Base-by-base conservation (phyloP, 352 stramenopile genomes). In the Globisporangium sylvaticum region DNA sequence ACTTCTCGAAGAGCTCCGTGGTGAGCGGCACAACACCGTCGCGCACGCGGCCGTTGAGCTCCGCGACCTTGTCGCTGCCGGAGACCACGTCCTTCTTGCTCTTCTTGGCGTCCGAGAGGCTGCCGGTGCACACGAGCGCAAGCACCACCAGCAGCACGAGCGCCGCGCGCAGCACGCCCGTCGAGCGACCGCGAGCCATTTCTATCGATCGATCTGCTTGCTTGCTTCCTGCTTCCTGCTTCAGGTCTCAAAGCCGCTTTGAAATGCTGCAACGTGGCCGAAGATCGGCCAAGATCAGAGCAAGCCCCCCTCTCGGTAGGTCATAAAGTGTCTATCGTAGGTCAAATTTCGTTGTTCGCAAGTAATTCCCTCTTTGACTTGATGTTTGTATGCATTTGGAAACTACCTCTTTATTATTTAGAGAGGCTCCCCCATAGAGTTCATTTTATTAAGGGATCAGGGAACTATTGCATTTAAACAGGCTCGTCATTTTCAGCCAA, bases 11-110 rank as follows among this genome's bases (percentile, higher is more conserved):
- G 22, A 76, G 71, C 2, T 91, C 80, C 60, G 42, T 68, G 15
- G 71, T 81, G 57, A 95, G 85, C 50, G 77, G 61, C 42, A 95
- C 62, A 48, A 93, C 73, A 57, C 83, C 83, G 57, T 91, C 78
- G 42, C 77, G 76, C 68, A 88, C 71, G 60, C 67, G 73, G 14
- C 65, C 66, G 7, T 79, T 72, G 20, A 95, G 75, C 69, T 81
- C 70, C 42, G 68, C 75, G 65, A 95, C 64, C 76, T 95, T 95
- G 63, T 90, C 83, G 34, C 50, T 70, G 64, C 87, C 84, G 42
- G 56, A 39, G 18, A 72, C 37, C 46, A 63, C 70, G 14, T 6
- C 22, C 59, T 72, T 71, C 69, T 78, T 79, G 62, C 68, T 83
- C 60, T 84, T 81, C 66, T 82, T 83, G 20, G 66, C 72, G 53